Evolutionary conservation across 192 early-diverging fungal species (phyloP).

Genomic region (Coemansia sp.): DNA sequence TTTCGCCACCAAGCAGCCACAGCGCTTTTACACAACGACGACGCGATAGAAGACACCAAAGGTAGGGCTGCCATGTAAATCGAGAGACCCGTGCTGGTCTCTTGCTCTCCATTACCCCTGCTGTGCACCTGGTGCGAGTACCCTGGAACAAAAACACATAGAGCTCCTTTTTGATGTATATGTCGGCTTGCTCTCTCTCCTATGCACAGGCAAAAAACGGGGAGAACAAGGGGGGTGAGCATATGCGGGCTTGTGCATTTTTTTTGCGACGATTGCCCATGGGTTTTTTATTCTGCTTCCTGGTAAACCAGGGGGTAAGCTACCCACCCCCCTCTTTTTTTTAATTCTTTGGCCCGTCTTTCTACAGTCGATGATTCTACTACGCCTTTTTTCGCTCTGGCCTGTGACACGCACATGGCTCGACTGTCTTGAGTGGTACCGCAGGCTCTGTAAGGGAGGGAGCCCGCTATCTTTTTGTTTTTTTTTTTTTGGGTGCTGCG

Average conservation of each 20-base stretch:
- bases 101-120: neutral
- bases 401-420: neutral
- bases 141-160: neutral
- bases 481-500: neutral
- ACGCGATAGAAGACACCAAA: constrained; percentile 26
- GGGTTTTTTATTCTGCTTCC: constrained; percentile 10
- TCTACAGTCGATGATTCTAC: neutral
- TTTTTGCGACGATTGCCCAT: constrained; percentile 24
- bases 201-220: constrained; percentile 24
- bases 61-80: constrained; percentile 12
- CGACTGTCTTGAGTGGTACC: neutral
- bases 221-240: constrained; percentile 20
- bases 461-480: neutral
- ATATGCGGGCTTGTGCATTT: constrained; percentile 44
- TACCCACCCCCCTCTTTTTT: constrained; percentile 3
- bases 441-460: neutral
- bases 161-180: constrained; percentile 8
- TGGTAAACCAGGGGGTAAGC: neutral
- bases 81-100: neutral
- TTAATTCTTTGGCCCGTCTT: neutral
- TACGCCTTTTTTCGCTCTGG: neutral
- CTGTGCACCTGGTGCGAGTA: neutral
- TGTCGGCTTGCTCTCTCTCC: constrained; percentile 12
- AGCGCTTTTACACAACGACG: constrained; percentile 38
- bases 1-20: constrained; percentile 46